These are phyloP conservation scores for Aschersonia sp. DNA, from an alignment of 2,329 filamentous ascomycete species.

Conservation along the genomic window DNA sequence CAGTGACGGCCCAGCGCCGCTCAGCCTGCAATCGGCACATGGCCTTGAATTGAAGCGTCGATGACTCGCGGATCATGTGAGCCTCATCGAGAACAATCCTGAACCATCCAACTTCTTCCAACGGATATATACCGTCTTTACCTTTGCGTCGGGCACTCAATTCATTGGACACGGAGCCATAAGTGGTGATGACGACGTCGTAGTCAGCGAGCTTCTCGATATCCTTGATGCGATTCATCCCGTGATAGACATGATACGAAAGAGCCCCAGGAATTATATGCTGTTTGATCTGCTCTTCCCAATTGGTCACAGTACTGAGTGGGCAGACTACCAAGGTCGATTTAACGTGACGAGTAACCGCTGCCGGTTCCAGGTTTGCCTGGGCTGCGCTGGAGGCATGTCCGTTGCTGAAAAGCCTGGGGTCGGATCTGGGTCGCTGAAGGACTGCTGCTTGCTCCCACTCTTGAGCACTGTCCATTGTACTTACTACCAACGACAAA, in stretches of 20 bases:
- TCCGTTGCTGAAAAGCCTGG: constrained; percentile 18
- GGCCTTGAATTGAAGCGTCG: constrained; percentile 69
- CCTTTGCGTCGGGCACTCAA: constrained; percentile 47
- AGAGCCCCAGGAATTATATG: constrained; percentile 56
- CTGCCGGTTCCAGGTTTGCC: constrained; percentile 31
- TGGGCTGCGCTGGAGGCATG: constrained; percentile 11
- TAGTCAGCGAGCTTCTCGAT: constrained; percentile 52
- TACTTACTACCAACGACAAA: constrained; percentile 59
- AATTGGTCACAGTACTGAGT: constrained; percentile 83
- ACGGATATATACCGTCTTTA: constrained; percentile 45
- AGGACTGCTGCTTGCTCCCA: constrained; percentile 45
- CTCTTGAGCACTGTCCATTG: constrained; percentile 42
- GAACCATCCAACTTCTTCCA: constrained; percentile 79
- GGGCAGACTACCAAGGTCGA: constrained; percentile 81
- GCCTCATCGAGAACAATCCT: constrained; percentile 90
- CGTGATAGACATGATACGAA: constrained; percentile 76
- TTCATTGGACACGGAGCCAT: constrained; percentile 76
- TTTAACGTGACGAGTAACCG: constrained; percentile 52
- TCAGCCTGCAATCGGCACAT: constrained; percentile 67
- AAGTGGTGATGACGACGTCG: constrained; percentile 85
- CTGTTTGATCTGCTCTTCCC: constrained; percentile 80
- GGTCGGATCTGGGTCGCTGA: constrained; percentile 29
- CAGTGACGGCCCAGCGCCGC: constrained; percentile 92
- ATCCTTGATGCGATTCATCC: constrained; percentile 58
- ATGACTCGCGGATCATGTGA: constrained; percentile 81